Percentiles rank a stretch among this genome's conserved stretches.
Conservation (phyloP, 73 alveolate genomes). For the Vitrella brassicaformis region DNA sequence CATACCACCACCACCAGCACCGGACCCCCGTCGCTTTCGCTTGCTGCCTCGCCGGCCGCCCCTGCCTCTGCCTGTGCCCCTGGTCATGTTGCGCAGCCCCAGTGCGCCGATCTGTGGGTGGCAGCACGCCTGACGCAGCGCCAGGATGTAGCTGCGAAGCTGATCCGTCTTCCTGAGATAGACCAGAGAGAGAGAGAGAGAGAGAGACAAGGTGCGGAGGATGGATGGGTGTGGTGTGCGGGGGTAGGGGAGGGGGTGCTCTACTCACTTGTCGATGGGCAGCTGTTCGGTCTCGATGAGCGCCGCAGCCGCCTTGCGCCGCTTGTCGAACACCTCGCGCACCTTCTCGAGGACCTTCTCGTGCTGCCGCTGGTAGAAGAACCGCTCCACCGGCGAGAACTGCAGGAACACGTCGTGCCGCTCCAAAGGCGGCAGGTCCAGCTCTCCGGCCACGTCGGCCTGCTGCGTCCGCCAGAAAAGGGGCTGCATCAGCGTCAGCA, state of each 20-base stretch:
- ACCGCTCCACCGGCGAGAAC: no score
- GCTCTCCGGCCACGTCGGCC: not conserved
- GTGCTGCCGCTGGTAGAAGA: no score
- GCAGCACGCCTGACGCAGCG: not conserved
- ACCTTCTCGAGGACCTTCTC: no score
- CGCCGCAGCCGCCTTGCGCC: no score
- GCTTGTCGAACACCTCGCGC: no score
- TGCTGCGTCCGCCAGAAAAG: not conserved
- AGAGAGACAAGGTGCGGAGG: not conserved
- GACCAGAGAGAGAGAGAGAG: not conserved
- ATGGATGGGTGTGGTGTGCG: no score
- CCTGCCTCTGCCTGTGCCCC: not conserved
- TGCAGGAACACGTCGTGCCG: no score
- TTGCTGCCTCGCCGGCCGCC: not conserved
- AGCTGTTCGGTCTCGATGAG: no score
- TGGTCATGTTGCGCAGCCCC: not conserved
- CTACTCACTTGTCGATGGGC: no score
- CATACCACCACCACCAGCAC: no score
- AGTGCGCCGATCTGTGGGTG: not conserved
- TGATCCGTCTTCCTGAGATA: not conserved
- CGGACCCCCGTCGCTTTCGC: not conserved
- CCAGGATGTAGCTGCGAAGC: not conserved
- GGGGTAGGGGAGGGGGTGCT: no score
- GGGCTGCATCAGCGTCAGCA: not conserved
- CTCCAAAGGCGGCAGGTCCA: no score